Conservation (phyloP, 768 basidiomycete species). For the Nevesoporus exiguus region DNA sequence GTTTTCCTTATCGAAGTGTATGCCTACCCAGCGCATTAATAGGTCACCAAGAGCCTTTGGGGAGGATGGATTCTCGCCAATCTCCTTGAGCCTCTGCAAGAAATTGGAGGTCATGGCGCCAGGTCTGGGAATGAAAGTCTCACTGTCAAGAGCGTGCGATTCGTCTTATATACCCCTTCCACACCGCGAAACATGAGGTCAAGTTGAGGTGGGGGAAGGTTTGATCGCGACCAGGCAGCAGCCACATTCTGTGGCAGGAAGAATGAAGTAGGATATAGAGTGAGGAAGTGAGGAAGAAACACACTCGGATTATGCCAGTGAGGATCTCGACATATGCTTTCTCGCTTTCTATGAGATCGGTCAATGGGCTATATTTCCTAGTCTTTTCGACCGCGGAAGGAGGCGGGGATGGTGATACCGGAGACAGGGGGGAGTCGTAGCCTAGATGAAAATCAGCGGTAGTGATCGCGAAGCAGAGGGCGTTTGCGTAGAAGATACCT, state of each 20-base stretch:
- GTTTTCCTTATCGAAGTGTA: slow-evolving; percentile 5
- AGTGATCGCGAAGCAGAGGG: slow-evolving; percentile 1
- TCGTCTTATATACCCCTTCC: slow-evolving; percentile 90
- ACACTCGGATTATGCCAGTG: slow-evolving; percentile 84
- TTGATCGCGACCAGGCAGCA: slow-evolving; percentile 94
- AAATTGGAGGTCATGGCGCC: slow-evolving; percentile 11
- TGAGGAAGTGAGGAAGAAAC: slow-evolving; percentile 28
- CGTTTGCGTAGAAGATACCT: slow-evolving; percentile 18
- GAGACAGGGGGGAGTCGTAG: slow-evolving; percentile 23
- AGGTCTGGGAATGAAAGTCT: not conserved
- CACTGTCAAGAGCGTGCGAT: slow-evolving; percentile 75
- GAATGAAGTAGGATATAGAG: slow-evolving; percentile 8
- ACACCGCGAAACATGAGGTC: slow-evolving; percentile 94
- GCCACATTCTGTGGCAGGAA: slow-evolving; percentile 77
- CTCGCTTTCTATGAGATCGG: slow-evolving; percentile 93
- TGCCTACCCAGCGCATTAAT: slow-evolving; percentile 92
- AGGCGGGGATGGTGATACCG: slow-evolving; percentile 17
- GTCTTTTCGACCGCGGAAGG: slow-evolving; percentile 42
- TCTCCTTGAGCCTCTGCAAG: slow-evolving; percentile 85
- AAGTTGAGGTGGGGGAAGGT: slow-evolving; percentile 88
- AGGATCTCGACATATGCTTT: slow-evolving; percentile 88
- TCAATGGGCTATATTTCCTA: slow-evolving; percentile 76
- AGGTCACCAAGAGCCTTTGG: slow-evolving; percentile 94
- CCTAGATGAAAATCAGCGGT: slow-evolving; percentile 21
- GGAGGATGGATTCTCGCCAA: slow-evolving; percentile 87